Percentiles rank a stretch among this genome's conserved stretches.
phyloP scores from a whole-genome alignment of 2,329 filamentous ascomycete genomes.

The Colletotrichum incanum region DNA sequence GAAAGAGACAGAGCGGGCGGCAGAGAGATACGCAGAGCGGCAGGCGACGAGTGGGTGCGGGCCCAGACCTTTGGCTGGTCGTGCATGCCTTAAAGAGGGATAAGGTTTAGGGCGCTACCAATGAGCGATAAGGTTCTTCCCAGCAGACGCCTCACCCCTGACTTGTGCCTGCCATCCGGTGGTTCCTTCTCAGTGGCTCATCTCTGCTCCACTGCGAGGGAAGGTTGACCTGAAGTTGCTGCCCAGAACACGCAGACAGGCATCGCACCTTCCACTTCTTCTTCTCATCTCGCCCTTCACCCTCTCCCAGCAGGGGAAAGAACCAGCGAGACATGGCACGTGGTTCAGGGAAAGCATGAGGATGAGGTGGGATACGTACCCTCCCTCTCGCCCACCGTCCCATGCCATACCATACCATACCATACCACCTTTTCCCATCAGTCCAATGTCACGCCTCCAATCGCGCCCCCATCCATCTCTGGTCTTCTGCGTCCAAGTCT shows the following conservation, averaged over 20 bases:
- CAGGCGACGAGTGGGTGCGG: not conserved
- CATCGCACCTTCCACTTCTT: conserved; percentile 28
- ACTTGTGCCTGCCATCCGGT: conserved; percentile 3
- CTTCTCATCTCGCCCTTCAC: not conserved
- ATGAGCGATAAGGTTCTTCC: conserved; percentile 30
- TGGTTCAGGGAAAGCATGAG: not conserved
- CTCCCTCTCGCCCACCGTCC: not conserved
- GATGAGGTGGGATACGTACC: not conserved
- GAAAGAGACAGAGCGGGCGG: not conserved
- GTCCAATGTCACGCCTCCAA: not conserved
- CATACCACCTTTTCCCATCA: not conserved
- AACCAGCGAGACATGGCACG: not conserved
- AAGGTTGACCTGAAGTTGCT: conserved; percentile 10
- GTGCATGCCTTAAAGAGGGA: conserved; percentile 30
- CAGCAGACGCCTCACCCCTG: conserved; percentile 17
- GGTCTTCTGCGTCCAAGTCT: conserved; percentile 20
- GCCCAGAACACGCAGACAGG: conserved; percentile 4
- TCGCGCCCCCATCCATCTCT: conserved; percentile 16
- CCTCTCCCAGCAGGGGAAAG: conserved; percentile 6
- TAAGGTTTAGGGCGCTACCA: conserved; percentile 33
- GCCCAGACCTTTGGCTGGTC: not conserved
- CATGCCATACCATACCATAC: no score
- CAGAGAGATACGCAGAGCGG: not conserved
- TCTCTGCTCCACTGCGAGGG: not conserved
- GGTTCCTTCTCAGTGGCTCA: conserved; percentile 1